Evolutionary conservation across 768 basidiomycete genomes (phyloP).

Genomic region (Tylopilus felleus): DNA sequence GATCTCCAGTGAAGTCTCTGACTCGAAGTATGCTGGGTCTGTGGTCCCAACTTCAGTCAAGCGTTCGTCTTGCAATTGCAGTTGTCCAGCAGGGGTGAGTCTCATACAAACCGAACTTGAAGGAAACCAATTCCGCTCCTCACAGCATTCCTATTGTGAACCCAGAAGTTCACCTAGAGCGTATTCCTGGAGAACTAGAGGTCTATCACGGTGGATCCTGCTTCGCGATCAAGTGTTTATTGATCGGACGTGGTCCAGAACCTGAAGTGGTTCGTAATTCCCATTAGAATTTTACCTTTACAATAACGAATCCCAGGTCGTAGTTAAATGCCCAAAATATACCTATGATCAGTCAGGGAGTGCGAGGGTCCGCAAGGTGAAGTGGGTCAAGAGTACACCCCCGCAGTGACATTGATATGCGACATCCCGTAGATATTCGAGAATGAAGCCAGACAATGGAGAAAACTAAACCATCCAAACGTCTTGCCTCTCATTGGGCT

Average conservation of each 20-base stretch:
- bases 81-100: neutral
- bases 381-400: neutral
- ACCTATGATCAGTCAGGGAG: neutral
- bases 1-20: neutral
- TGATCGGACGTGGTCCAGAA: neutral
- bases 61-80: neutral
- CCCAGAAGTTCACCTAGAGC: neutral
- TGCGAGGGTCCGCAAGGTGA: constrained; percentile 8
- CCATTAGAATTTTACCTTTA: neutral
- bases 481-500: constrained; percentile 12
- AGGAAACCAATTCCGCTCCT: neutral
- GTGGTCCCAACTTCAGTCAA: neutral
- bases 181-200: constrained; percentile 7
- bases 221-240: neutral
- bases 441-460: constrained; percentile 4
- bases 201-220: constrained; percentile 12
- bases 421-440: constrained; percentile 7
- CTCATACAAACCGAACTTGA: neutral
- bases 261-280: constrained; percentile 12
- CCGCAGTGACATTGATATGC: neutral
- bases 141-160: neutral
- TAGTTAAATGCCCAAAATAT: constrained; percentile 9
- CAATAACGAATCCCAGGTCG: constrained; percentile 1
- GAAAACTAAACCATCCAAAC: constrained; percentile 5
- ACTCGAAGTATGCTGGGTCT: neutral